Conservation (phyloP, 306 rosid species). For the Pueraria montana region DNA sequence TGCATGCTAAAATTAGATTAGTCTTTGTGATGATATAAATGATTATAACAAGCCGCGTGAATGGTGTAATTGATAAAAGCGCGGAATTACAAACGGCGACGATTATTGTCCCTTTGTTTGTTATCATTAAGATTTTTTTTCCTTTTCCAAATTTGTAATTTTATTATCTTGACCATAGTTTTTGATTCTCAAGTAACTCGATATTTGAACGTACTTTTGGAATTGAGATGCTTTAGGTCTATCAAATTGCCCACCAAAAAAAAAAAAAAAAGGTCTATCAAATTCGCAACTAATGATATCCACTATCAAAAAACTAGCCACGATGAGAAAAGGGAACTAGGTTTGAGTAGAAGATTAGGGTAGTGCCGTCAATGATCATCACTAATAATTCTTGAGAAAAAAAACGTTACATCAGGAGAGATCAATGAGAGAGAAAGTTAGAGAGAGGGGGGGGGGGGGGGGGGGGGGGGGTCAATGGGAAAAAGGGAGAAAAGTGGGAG, state of each 20-base stretch:
- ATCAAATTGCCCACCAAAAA: no score
- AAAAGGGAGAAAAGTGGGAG: no score
- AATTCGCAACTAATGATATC: no score
- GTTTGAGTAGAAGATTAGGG: background rate
- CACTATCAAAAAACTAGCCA: background rate
- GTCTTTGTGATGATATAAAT: conserved; percentile 12
- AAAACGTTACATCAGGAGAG: no score
- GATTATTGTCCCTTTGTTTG: background rate
- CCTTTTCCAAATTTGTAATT: background rate
- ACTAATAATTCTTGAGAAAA: background rate
- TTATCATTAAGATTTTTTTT: background rate
- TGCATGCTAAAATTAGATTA: conserved; percentile 13
- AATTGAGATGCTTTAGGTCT: no score
- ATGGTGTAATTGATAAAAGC: background rate
- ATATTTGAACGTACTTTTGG: no score
- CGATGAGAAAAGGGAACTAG: background rate
- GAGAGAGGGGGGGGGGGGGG: no score
- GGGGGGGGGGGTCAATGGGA: no score
- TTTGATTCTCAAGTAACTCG: no score
- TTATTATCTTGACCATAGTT: background rate
- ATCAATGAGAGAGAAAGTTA: no score
- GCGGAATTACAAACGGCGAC: background rate
- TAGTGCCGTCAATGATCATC: background rate
- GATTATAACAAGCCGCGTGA: conserved; percentile 4
- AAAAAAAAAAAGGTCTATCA: no score